Evolutionary conservation across 306 rosid genomes (phyloP), one percentile per base, ranked within the genome.

Genomic region (Argentina anserina): DNA sequence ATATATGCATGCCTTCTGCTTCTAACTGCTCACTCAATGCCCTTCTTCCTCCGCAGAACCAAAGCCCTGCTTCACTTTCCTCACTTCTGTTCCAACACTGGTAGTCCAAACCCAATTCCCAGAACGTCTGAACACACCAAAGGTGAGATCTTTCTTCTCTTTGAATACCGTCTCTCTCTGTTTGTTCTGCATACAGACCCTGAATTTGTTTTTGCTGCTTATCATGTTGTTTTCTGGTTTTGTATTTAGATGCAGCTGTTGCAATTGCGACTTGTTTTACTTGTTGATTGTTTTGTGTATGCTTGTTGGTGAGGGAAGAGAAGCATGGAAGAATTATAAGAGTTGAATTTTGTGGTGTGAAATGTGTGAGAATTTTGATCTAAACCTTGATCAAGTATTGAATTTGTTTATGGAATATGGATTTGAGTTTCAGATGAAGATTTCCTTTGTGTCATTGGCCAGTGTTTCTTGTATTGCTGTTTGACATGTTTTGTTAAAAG

Each of bases 1-100:
- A 49, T 58, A 49, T 58, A 10, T 71, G 75, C 75, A 58, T 58
- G 67, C 53, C 55, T 41, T 39, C n/a, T 39, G 52, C 52, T 39
- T 14, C 0, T 14, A 14, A 26, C 18, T 39, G 75, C 75, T 39
- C 52, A 56, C 67, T 33, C 43, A 11, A 40, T 28, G n/a, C 67
- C 55, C 66, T 41, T 20, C 65, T 70, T 53, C 74, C n/a, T 18
- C 50, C 39, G 50, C 52, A 18, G 21, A 40, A 40, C 49, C 65
- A 53, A 14, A 70, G 17, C 74, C 58, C 63, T 18, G 55, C 67
- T 29, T 71, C 67, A 71, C 13, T 40, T 59, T 40, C 39, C 15
- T 71, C 75, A 17, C 67, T 28, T 60, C 66, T 8, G 55, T 26
- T 11, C 53, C 53, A 39, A 39, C 50, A 39, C 52, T 40, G 25